Evolutionary conservation across 164 flowering plant species (phyloP), one percentile per base, ranked within the genome.

Genomic region (Tinospora cordifolia): DNA sequence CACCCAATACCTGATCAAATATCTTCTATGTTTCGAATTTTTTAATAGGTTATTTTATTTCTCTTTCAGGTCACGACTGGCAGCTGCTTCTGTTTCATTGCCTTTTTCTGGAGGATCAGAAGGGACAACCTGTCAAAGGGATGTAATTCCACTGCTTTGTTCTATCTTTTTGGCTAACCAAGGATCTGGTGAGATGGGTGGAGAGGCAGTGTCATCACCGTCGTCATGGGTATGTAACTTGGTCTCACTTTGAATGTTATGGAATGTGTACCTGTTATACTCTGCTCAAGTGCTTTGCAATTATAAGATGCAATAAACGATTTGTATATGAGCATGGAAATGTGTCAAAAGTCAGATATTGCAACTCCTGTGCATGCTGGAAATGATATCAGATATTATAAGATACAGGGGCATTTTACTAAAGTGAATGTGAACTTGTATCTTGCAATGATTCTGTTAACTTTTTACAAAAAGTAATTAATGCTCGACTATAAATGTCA

Each of bases 101-200:
- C 86, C 84, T 8, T 71, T 69, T 63, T 74, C 78, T 8, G 75
- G 72, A 63, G 82, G 82, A 75, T 59, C 75, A 36, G 75, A 77
- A 54, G 69, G 65, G 30, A 74, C 70, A 44, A 78, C 76, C 65
- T 75, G 66, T 60, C 77, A 72, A 21, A 82, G 71, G 73, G 85
- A 82, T 80, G 88, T 89, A 30, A 90, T 94, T 81, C 84, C 89
- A 54, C 75, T 94, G 21, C 72, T 94, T 59, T 94, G 98, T 80
- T 87, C 95, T 49, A 87, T 94, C 78, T 94, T 94, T 81, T 82
- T 90, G 83, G 89, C 96, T 67, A 91, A 94, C 75, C 90, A 81
- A 78, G 95, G 96, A 68, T 85, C 87, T 34, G 86, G 86, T 57
- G 98, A 92, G 81, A 84, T 85, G 41, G 79, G 78, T 75, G 89